Evolutionary conservation across 2,329 filamentous ascomycete species (phyloP), one percentile per base, ranked within the genome.

Genomic region (Rugonectria rugulosa): DNA sequence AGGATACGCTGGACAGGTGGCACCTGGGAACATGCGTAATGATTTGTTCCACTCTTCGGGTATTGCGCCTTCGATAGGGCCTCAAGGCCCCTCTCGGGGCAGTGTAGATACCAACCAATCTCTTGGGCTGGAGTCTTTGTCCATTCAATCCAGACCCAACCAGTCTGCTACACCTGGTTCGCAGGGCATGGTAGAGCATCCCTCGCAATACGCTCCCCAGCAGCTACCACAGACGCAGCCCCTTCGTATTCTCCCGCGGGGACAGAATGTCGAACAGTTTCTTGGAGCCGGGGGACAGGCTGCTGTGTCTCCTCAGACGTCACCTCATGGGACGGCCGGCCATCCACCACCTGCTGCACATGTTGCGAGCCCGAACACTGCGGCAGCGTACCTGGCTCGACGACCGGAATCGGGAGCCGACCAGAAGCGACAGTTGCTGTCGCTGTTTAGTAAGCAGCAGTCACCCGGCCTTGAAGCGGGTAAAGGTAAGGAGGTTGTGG

Each of bases 391-490:
- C 19, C 60, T 67, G 32, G 36, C 52, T 42, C 56, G 61, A 34
- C 63, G 66, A 8, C 57, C 68, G 3, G 64, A 68, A 24, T 70
- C 64, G n/a, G 62, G 70, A 4, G 58, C 62, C 26, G 67, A 70
- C 17, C 71, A 75, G 59, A 74, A 74, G 55, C 61, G 66, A 53
- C 65, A 71, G 57, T 17, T 82, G 75, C 76, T 91, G 11, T 88
- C 87, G 5, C 79, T 91, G 2, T 89, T 91, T 66, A 81, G 83
- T 21, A 84, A 83, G 65, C 66, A 64, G 31, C 57, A 57, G 31
- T 65, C 65, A 9, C 62, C 66, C 23, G 62, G 66, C 21, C 36
- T 67, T 15, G 66, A 68, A 29, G 51, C 53, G 14, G 61, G 58
- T 6, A 68, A 65, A 45, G 63, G 64, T n/a, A 66, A 65, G 24